Conservation (phyloP, 306 rosid species). For the Lathyrus aphaca region DNA sequence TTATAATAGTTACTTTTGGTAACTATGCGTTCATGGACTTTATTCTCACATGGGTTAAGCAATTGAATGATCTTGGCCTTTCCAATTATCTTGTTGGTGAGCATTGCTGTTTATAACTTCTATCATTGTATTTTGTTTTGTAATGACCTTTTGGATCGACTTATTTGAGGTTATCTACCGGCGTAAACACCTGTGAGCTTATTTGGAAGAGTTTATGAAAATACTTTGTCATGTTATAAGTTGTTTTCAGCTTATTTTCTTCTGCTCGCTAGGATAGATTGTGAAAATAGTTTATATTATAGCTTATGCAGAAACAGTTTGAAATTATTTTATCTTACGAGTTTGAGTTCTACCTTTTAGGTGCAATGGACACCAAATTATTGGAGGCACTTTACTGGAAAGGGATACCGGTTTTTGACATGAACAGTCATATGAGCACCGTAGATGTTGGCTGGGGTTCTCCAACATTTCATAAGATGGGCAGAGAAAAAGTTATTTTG, state of each 20-base stretch:
- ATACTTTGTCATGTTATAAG: neutral
- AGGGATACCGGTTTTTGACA: slow-evolving; percentile 94
- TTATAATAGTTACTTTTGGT: slow-evolving; percentile 87
- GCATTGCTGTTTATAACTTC: slow-evolving; percentile 33
- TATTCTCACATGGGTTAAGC: slow-evolving; percentile 89
- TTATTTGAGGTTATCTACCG: neutral
- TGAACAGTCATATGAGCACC: slow-evolving; percentile 99
- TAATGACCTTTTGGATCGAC: neutral
- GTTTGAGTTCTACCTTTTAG: slow-evolving; percentile 54
- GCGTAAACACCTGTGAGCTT: neutral
- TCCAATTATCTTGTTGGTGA: slow-evolving; percentile 92
- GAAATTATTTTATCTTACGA: neutral
- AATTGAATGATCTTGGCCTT: slow-evolving; percentile 71
- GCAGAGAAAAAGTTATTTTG: slow-evolving; percentile 88
- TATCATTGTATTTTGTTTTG: slow-evolving; percentile 12
- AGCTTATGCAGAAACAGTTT: neutral
- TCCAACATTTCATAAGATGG: slow-evolving; percentile 97
- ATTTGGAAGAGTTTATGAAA: neutral
- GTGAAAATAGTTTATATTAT: neutral
- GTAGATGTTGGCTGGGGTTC: slow-evolving; percentile 98
- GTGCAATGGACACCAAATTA: slow-evolving; percentile 94
- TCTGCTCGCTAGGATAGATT: neutral
- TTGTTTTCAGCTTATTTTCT: neutral
- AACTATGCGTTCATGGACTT: slow-evolving; percentile 99
- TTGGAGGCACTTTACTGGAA: slow-evolving; percentile 94